Evolutionary conservation across 805 yeast species (phyloP).

Genomic region (Teunomyces cretensis): DNA sequence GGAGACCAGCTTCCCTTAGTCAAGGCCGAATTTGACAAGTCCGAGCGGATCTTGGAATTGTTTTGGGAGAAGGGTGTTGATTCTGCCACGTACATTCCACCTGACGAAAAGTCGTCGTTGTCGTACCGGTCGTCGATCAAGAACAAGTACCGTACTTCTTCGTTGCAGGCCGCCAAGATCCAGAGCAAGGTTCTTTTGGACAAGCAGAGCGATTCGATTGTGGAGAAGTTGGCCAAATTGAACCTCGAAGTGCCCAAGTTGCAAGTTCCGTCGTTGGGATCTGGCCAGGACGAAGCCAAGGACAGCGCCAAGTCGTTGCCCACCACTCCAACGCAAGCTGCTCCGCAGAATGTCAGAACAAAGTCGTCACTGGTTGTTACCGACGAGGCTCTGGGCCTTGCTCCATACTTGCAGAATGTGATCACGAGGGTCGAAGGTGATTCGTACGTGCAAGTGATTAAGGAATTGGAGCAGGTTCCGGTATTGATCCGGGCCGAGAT

Average conservation of each 20-base stretch:
- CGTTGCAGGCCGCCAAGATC: slow-evolving; percentile 66
- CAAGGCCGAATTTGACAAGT: slow-evolving; percentile 88
- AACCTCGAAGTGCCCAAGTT: slow-evolving; percentile 51
- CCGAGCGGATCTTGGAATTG: slow-evolving; percentile 65
- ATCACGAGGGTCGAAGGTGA: slow-evolving; percentile 62
- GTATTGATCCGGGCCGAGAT: slow-evolving; percentile 85
- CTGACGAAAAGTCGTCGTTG: slow-evolving; percentile 78
- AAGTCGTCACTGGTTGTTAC: too few species aligned
- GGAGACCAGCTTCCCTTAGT: slow-evolving; percentile 93
- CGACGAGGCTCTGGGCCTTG: slow-evolving; percentile 26
- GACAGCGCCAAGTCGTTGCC: too few species aligned
- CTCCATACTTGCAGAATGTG: slow-evolving; percentile 58
- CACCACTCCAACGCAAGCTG: too few species aligned
- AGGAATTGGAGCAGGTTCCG: slow-evolving; percentile 77
- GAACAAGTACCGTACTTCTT: slow-evolving; percentile 71
- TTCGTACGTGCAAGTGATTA: slow-evolving; percentile 72
- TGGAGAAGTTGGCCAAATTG: slow-evolving; percentile 49
- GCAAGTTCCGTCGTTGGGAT: slow-evolving; percentile 18
- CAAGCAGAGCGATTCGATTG: slow-evolving; percentile 32
- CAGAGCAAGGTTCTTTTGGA: slow-evolving; percentile 42
- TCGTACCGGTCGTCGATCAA: slow-evolving; percentile 77
- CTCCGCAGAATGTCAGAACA: too few species aligned
- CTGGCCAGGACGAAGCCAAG: neutral
- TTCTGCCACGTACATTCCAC: slow-evolving; percentile 86
- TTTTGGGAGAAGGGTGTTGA: slow-evolving; percentile 94